Base-by-base conservation (phyloP, 2,329 filamentous ascomycete genomes). In the Phyllosticta paracitricarpa region DNA sequence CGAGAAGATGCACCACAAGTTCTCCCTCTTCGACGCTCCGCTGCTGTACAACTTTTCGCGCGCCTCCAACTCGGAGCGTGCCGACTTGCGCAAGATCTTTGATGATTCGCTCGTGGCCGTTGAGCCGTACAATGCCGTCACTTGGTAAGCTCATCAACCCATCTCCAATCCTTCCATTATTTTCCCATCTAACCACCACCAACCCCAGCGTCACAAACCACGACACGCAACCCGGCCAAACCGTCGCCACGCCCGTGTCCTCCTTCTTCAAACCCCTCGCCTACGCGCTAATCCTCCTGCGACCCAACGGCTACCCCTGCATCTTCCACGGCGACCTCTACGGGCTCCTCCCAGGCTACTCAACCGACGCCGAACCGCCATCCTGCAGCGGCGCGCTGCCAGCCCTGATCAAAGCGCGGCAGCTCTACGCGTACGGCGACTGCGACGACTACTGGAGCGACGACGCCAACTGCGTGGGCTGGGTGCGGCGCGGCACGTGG, bases 261-360 rank as follows among this genome's bases (percentile, higher is more conserved):
- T 77, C 79, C 26, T 86, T 82, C 74, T 88, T 91, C 76, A 89
- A 89, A 71, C 81, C 86, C 0, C 77, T 90, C 17, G 88, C 87
- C 12, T 89, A 91, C 71, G 77, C 86, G 0, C 78, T 91, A 54
- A 89, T 90, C 61, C 81, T 91, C 1, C 82, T 91, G 26, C 81
- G 85, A 12, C 73, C 78, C 57, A 76, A 82, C 35, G 86, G 86
- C 17, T 80, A 84, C 28, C 87, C 87, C 0, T 89, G 84, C 66
- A 75, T 89, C 40, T 90, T 90, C 70, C 89, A 85, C 69, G 85
- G 86, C 25, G 86, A 89, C 68, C 70, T 89, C 0, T 88, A 87
- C 70, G 86, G 86, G 24, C 84, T 85, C 56, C 75, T 77, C 57
- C 54, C 59, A 12, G 59, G 59, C 40, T 54, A 54, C 25, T 40